phyloP scores from a whole-genome alignment of 352 stramenopile genomes.

The Phytophthora agathidicida region DNA sequence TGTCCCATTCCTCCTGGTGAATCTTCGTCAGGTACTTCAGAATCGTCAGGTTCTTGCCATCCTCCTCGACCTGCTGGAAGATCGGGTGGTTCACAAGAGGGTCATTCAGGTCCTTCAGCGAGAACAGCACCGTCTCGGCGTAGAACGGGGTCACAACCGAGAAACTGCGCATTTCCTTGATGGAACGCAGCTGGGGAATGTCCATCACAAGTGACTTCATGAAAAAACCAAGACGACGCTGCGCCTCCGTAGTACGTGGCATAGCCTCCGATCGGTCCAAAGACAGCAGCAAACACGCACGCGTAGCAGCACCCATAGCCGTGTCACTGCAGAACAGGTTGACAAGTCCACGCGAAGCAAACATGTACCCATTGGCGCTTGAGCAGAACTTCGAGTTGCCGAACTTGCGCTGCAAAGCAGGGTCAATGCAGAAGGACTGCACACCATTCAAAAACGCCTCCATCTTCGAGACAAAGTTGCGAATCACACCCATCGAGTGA shows the following conservation, averaged over 20 bases:
- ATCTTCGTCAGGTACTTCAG: conserved; percentile 88
- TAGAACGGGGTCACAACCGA: conserved; percentile 88
- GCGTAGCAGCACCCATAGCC: conserved; percentile 74
- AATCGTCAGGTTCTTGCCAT: conserved; percentile 87
- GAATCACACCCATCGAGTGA: conserved; percentile 83
- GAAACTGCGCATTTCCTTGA: conserved; percentile 88
- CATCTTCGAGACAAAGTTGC: conserved; percentile 91
- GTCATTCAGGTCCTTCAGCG: conserved; percentile 80
- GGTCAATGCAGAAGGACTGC: conserved; percentile 73
- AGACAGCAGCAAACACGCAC: conserved; percentile 68
- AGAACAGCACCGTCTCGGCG: conserved; percentile 82
- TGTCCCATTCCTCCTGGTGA: conserved; percentile 86
- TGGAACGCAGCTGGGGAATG: conserved; percentile 77
- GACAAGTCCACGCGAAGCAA: conserved; percentile 64
- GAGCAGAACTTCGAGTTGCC: conserved; percentile 80
- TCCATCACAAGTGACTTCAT: conserved; percentile 90
- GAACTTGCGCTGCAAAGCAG: conserved; percentile 71
- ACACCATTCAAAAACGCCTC: conserved; percentile 72
- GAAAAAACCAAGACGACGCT: conserved; percentile 84
- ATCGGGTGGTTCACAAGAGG: conserved; percentile 86
- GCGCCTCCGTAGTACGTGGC: conserved; percentile 62
- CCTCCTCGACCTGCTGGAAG: conserved; percentile 84
- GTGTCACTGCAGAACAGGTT: conserved; percentile 79
- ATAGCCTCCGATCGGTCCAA: conserved; percentile 73
- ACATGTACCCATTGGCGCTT: conserved; percentile 70